These are phyloP conservation scores for Salix viminalis DNA, from an alignment of 345 rosid species.

Conservation along the genomic window DNA sequence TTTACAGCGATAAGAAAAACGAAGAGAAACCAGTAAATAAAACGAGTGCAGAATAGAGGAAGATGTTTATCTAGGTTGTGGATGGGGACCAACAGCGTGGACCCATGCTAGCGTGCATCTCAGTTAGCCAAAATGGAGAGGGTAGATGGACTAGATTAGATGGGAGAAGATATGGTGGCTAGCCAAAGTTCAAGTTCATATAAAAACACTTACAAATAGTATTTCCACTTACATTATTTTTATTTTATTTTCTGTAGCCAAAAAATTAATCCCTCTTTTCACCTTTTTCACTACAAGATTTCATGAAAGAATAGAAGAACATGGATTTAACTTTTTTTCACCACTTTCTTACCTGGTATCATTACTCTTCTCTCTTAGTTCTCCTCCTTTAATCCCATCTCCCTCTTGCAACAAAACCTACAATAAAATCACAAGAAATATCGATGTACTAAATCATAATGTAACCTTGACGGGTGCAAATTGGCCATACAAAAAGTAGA, in stretches of 20 bases:
- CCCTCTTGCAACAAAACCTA: slow-evolving; percentile 24
- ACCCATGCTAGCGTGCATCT: slow-evolving; percentile 80
- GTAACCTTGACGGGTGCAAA: slow-evolving; percentile 29
- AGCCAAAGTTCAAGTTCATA: slow-evolving; percentile 51
- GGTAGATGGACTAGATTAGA: slow-evolving; percentile 32
- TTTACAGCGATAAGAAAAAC: neutral
- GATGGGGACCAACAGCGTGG: slow-evolving; percentile 59
- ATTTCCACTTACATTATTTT: slow-evolving; percentile 37
- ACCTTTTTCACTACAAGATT: slow-evolving; percentile 38
- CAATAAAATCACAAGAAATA: slow-evolving; percentile 10
- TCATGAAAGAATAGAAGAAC: slow-evolving; percentile 33
- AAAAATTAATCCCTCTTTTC: slow-evolving; percentile 29
- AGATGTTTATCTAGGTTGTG: slow-evolving; percentile 18
- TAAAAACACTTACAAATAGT: slow-evolving; percentile 42
- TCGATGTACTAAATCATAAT: neutral
- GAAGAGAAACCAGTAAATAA: slow-evolving; percentile 8
- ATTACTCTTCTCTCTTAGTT: slow-evolving; percentile 27
- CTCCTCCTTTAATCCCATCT: slow-evolving; percentile 6
- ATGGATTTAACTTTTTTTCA: slow-evolving; percentile 9
- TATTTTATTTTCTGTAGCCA: slow-evolving; percentile 14
- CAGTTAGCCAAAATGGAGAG: slow-evolving; percentile 32
- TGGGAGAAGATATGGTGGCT: slow-evolving; percentile 47
- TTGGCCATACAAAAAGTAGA: slow-evolving; percentile 6
- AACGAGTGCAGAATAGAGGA: slow-evolving; percentile 29
- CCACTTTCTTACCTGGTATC: slow-evolving; percentile 53